Conservation (phyloP, 441 rosid species). For the Theobroma grandiflorum region DNA sequence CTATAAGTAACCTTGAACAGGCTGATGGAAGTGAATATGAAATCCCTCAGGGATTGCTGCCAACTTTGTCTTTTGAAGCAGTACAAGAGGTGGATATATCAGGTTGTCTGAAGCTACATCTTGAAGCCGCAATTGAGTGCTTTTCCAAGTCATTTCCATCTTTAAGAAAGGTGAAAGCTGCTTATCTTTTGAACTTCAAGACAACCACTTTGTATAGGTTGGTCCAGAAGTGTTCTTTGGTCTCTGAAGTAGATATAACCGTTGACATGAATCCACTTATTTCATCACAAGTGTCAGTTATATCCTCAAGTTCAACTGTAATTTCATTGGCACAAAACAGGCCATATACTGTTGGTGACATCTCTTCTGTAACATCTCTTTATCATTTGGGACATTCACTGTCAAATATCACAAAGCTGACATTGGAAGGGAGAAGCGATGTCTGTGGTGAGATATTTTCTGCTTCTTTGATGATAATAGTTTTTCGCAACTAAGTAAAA, state of each 20-base stretch:
- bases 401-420: constrained; percentile 63
- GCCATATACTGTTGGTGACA: constrained; percentile 31
- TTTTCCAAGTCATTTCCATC: constrained; percentile 75
- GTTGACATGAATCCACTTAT: constrained; percentile 66
- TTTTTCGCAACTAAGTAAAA: neutral
- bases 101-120: constrained; percentile 67
- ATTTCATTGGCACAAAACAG: constrained; percentile 37
- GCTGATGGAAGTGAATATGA: constrained; percentile 39
- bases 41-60: constrained; percentile 36
- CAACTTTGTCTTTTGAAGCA: constrained; percentile 53
- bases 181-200: constrained; percentile 71
- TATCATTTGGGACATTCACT: constrained; percentile 36
- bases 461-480: neutral
- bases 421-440: constrained; percentile 80
- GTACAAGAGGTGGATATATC: constrained; percentile 74
- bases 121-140: constrained; percentile 56
- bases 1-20: constrained; percentile 40
- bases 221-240: constrained; percentile 49
- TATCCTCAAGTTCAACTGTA: constrained; percentile 48
- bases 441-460: constrained; percentile 62
- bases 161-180: constrained; percentile 72
- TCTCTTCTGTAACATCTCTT: constrained; percentile 28
- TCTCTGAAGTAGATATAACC: constrained; percentile 73
- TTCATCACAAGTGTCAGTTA: constrained; percentile 50
- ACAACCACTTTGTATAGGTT: constrained; percentile 44